Percentiles rank a stretch among this genome's conserved stretches.
Conservation (phyloP, 1,284 basidiomycete species). For the Athelia psychrophila region DNA sequence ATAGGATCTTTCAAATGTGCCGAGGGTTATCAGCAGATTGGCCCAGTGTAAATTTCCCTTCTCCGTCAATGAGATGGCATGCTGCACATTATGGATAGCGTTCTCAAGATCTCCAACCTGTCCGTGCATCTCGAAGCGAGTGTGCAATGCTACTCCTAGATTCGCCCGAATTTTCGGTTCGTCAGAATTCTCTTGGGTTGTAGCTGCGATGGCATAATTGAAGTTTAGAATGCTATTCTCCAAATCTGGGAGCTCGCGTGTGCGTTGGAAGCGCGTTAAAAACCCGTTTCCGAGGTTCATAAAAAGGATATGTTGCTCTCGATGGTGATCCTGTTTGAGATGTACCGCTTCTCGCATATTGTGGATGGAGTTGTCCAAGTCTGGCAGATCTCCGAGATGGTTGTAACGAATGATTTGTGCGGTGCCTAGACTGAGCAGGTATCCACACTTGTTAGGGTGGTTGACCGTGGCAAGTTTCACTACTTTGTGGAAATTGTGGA, state of each 20-base stretch:
- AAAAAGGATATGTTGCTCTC: not conserved
- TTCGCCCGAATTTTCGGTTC: not conserved
- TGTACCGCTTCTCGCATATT: not conserved
- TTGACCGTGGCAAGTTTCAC: not conserved
- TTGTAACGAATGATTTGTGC: not conserved
- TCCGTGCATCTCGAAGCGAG: not conserved
- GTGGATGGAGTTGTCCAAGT: not conserved
- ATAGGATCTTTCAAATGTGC: too few relatives aligned
- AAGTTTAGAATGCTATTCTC: not conserved
- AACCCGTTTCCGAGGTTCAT: not conserved
- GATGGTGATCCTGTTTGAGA: not conserved
- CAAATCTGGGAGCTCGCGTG: not conserved
- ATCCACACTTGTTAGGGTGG: not conserved
- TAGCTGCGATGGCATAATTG: not conserved
- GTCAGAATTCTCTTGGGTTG: not conserved
- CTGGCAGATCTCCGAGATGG: not conserved
- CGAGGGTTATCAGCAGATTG: too few relatives aligned
- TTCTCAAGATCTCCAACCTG: not conserved
- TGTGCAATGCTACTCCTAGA: not conserved
- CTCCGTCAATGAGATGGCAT: not conserved
- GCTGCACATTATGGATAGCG: not conserved
- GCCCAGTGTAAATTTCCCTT: not conserved
- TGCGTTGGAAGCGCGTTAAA: not conserved
- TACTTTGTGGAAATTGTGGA: not conserved
- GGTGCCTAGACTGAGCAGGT: not conserved